Percentiles rank a stretch among this genome's conserved stretches.
These are phyloP conservation scores for Trichaptum fuscoviolaceum DNA, from an alignment of 768 basidiomycete species.

Conservation along the genomic window DNA sequence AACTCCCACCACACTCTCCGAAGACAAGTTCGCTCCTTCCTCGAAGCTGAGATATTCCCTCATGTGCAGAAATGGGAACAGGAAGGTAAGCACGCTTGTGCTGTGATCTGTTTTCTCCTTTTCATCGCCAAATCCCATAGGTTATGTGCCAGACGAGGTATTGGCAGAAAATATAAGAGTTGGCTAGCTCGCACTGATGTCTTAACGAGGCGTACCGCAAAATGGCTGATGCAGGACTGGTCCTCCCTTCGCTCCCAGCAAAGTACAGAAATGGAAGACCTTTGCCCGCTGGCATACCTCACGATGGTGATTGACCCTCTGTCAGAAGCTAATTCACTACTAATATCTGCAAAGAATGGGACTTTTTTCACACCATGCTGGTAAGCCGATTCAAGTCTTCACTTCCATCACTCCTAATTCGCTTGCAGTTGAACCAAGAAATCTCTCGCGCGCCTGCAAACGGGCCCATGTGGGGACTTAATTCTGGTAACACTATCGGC, in stretches of 20 bases:
- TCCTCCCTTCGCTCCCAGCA: conserved; percentile 9
- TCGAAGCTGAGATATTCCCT: conserved; percentile 11
- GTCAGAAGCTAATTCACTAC: background rate
- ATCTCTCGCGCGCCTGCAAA: conserved; percentile 7
- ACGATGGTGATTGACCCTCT: background rate
- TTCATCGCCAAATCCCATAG: background rate
- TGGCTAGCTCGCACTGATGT: background rate
- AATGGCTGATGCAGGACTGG: conserved; percentile 7
- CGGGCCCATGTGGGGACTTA: conserved; percentile 13
- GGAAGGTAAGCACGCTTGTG: background rate
- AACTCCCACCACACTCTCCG: background rate
- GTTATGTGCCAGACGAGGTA: conserved; percentile 6
- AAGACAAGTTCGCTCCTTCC: conserved; percentile 3
- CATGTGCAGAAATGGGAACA: conserved; percentile 13
- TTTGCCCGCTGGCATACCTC: conserved; percentile 7
- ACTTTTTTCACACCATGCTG: conserved; percentile 13
- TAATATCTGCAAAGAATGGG: conserved; percentile 9
- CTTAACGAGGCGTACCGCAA: conserved; percentile 6
- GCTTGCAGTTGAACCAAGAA: conserved; percentile 11
- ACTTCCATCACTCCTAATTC: background rate
- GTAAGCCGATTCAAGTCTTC: conserved; percentile 1
- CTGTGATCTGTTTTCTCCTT: background rate
- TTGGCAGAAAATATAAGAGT: background rate
- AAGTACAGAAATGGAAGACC: conserved; percentile 8
- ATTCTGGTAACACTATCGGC: conserved; percentile 9